Conservation (phyloP, 1,284 basidiomycete species). For the Ceratobasidium sp. region DNA sequence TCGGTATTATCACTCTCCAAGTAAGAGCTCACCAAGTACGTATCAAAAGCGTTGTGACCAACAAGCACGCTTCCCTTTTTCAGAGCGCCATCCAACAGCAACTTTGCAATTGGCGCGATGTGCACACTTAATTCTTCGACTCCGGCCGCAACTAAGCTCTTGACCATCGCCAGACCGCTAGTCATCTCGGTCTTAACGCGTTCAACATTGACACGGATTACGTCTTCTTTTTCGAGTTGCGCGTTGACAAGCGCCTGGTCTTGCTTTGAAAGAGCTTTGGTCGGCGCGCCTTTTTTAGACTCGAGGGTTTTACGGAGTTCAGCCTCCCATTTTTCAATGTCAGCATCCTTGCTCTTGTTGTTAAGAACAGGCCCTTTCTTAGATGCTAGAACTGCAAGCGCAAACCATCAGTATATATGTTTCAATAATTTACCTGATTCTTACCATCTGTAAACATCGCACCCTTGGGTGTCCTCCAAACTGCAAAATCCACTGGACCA, state of each 20-base stretch:
- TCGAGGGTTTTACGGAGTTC: conserved; percentile 88
- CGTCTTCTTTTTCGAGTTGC: conserved; percentile 82
- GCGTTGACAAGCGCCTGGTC: conserved; percentile 81
- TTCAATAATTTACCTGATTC: conserved; percentile 12
- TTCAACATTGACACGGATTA: conserved; percentile 69
- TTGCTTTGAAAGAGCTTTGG: conserved; percentile 76
- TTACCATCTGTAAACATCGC: conserved; percentile 80
- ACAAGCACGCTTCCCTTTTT: conserved; percentile 68
- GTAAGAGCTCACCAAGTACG: conserved; percentile 71
- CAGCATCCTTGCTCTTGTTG: conserved; percentile 86
- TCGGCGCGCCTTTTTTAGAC: conserved; percentile 68
- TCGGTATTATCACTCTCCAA: not conserved
- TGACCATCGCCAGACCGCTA: conserved; percentile 75
- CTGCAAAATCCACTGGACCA: conserved; percentile 76
- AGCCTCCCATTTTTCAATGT: conserved; percentile 92
- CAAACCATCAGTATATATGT: conserved; percentile 10
- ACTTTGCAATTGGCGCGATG: conserved; percentile 66
- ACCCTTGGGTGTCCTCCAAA: conserved; percentile 87
- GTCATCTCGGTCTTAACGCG: conserved; percentile 65
- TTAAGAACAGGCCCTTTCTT: conserved; percentile 60
- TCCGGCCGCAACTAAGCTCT: conserved; percentile 68
- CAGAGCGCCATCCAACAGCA: conserved; percentile 74
- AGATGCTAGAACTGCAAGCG: conserved; percentile 66
- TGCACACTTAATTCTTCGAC: conserved; percentile 68
- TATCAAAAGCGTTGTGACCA: conserved; percentile 71